phyloP scores from a whole-genome alignment of 2,329 filamentous ascomycete species.

The Calcarisporium arbuscula region DNA sequence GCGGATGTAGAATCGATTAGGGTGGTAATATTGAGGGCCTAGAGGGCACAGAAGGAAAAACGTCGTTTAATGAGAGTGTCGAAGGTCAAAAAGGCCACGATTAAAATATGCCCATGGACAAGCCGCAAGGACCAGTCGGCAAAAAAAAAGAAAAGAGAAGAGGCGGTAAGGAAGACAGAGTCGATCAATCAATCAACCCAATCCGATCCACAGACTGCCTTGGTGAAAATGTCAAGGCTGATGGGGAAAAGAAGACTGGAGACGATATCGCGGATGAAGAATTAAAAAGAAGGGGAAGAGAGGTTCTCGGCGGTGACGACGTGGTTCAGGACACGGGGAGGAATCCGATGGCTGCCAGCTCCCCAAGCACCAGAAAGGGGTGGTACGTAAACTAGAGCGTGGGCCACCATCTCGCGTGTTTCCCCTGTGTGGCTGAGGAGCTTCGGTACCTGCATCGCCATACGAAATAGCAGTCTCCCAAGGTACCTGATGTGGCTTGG shows the following conservation, averaged over 20 bases:
- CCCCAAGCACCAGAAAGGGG: too few species aligned
- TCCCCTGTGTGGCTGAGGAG: too few species aligned
- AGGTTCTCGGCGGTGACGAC: constrained; percentile 7
- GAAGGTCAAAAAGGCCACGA: constrained; percentile 8
- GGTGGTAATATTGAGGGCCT: constrained; percentile 2
- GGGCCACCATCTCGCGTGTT: too few species aligned
- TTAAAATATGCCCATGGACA: constrained; percentile 9
- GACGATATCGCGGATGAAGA: constrained; percentile 6
- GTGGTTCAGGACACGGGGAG: constrained; percentile 5
- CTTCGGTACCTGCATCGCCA: too few species aligned
- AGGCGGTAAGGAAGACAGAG: constrained; percentile 4
- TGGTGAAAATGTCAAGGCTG: too few species aligned
- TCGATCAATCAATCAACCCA: not conserved
- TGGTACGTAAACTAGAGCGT: too few species aligned
- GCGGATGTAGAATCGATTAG: too few species aligned
- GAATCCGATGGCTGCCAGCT: too few species aligned
- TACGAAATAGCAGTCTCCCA: too few species aligned
- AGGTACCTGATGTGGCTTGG: too few species aligned
- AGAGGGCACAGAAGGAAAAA: constrained; percentile 1
- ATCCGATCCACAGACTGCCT: not conserved
- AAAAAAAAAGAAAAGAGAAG: constrained; percentile 6
- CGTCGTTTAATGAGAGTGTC: constrained; percentile 14
- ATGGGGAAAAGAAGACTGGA: not conserved
- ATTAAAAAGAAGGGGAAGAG: constrained; percentile 13
- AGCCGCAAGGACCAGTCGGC: constrained; percentile 1